Conservation (phyloP, 371 early-diverging fungal genomes). For the Lichtheimia hyalospora region DNA sequence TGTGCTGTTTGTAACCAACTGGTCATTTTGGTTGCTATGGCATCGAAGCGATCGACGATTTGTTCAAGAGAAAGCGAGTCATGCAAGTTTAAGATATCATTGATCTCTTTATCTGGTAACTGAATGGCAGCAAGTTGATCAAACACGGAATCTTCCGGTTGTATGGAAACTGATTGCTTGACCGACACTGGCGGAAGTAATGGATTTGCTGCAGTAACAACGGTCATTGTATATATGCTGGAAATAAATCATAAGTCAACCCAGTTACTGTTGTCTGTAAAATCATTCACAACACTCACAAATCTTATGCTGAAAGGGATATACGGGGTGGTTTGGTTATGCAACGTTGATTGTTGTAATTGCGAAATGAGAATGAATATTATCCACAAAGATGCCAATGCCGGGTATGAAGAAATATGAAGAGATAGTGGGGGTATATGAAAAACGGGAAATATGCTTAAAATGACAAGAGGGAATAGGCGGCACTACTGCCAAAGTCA, state of each 20-base stretch:
- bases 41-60: conserved; percentile 31
- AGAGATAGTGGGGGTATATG: background rate
- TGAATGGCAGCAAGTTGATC: conserved; percentile 14
- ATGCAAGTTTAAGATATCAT: conserved; percentile 25
- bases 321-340: background rate
- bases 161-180: conserved; percentile 14
- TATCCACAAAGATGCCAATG: conserved; percentile 2
- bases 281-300: conserved; percentile 1
- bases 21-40: conserved; percentile 33
- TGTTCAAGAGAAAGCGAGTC: conserved; percentile 42
- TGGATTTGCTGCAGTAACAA: conserved; percentile 1
- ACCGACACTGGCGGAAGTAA: conserved; percentile 11
- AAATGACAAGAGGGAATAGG: conserved; percentile 6
- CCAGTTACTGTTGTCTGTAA: background rate
- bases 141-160: conserved; percentile 14
- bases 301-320: background rate
- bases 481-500: background rate
- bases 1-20: conserved; percentile 55
- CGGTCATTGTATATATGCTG: conserved; percentile 2
- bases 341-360: background rate
- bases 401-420: conserved; percentile 1
- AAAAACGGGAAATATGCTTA: background rate
- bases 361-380: background rate
- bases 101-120: conserved; percentile 36
- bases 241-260: background rate